Percentiles rank a stretch among this genome's conserved stretches.
Conservation (phyloP, 108 stramenopile species). For the Conticribra guillardii region DNA sequence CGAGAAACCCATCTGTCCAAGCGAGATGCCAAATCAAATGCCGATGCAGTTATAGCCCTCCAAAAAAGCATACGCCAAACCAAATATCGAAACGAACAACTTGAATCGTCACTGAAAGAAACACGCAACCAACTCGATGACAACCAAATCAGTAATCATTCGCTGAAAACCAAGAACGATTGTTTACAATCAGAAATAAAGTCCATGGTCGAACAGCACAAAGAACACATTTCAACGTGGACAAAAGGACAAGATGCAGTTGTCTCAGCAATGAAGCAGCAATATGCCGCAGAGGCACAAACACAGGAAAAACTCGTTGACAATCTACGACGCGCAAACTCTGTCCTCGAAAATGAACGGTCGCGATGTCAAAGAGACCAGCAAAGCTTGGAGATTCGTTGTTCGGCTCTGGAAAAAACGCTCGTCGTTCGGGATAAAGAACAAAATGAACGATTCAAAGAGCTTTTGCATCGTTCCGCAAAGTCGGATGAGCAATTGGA, state of each 20-base stretch:
- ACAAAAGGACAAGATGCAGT: slow-evolving; percentile 23
- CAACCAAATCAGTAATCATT: slow-evolving; percentile 14
- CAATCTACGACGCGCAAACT: slow-evolving; percentile 20
- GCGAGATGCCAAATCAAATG: slow-evolving; percentile 16
- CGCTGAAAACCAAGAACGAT: slow-evolving; percentile 25
- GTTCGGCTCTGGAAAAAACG: slow-evolving; percentile 14
- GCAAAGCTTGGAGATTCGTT: slow-evolving; percentile 30
- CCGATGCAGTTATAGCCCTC: slow-evolving; percentile 4
- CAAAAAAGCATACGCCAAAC: slow-evolving; percentile 8
- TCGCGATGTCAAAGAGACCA: slow-evolving; percentile 29
- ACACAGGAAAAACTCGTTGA: slow-evolving; percentile 18
- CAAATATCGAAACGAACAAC: slow-evolving; percentile 13
- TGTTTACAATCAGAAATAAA: slow-evolving; percentile 33
- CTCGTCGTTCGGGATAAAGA: slow-evolving; percentile 16
- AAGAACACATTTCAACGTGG: not conserved
- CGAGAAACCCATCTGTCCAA: slow-evolving; percentile 6
- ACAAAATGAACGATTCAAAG: slow-evolving; percentile 4
- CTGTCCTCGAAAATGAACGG: slow-evolving; percentile 27
- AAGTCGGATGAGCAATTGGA: slow-evolving; percentile 26
- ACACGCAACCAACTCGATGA: slow-evolving; percentile 19
- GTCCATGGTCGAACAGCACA: slow-evolving; percentile 14
- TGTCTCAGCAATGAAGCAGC: slow-evolving; percentile 23
- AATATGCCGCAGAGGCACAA: slow-evolving; percentile 12
- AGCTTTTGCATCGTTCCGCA: slow-evolving; percentile 13
- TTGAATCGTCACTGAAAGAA: slow-evolving; percentile 30